Evolutionary conservation across 768 basidiomycete species (phyloP).

Genomic region (Trametes maxima): DNA sequence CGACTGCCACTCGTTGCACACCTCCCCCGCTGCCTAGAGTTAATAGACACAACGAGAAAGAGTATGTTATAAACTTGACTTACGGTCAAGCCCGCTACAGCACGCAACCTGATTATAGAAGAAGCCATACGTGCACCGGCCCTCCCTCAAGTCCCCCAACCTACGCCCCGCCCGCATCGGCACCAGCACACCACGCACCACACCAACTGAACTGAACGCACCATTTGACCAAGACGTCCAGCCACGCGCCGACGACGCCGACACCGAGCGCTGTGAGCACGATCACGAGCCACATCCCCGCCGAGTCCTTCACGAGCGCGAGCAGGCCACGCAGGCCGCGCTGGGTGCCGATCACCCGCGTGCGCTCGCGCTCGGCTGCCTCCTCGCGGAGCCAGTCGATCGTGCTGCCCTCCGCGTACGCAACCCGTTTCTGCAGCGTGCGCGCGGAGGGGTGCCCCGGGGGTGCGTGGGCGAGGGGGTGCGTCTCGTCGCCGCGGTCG

Average conservation of each 20-base stretch:
- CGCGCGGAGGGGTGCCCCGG: no score
- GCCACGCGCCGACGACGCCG: constrained; percentile 68
- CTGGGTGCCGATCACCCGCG: constrained; percentile 50
- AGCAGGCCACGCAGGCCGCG: constrained; percentile 59
- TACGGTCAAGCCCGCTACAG: constrained; percentile 63
- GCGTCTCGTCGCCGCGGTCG: constrained; percentile 1
- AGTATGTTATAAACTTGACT: constrained; percentile 28
- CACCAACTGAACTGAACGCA: constrained; percentile 31
- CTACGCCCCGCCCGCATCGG: constrained; percentile 35
- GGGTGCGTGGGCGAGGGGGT: no score
- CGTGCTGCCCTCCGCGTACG: constrained; percentile 59
- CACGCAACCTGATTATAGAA: constrained; percentile 74
- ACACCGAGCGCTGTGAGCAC: constrained; percentile 67
- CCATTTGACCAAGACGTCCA: constrained; percentile 78
- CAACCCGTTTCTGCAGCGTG: constrained; percentile 7
- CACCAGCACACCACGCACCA: neutral
- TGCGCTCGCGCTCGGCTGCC: constrained; percentile 59
- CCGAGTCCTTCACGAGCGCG: constrained; percentile 56
- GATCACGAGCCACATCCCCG: constrained; percentile 68
- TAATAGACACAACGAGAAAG: neutral
- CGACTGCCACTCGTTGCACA: constrained; percentile 65
- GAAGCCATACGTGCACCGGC: constrained; percentile 66
- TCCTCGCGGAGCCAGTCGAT: constrained; percentile 76
- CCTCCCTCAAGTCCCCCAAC: constrained; percentile 71
- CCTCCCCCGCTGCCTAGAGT: constrained; percentile 54